Evolutionary conservation across 345 rosid species (phyloP), one percentile per base, ranked within the genome.

Genomic region (Corymbia maculata): DNA sequence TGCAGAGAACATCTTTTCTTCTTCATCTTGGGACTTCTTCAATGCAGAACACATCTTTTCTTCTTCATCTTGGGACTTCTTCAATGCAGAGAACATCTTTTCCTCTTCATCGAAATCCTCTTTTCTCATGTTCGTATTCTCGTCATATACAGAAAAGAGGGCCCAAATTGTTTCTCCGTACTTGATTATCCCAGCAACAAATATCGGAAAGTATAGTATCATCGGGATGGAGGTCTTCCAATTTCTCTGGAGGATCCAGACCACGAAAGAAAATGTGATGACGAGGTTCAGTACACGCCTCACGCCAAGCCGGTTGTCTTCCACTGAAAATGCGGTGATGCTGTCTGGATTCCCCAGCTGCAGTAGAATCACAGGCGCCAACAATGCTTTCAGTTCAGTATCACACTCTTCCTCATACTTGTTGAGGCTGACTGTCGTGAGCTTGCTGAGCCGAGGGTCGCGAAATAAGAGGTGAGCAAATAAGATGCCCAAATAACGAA

Each of bases 291-390:
- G 66, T 42, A 85, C 66, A 21, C 49, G 91, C 64, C 90, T 85
- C 44, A 6, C 12, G 2, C 91, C 68, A 5, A 90, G 57, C 70
- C 87, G 50, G 50, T 88, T 90, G 79, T 90, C 91, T 52, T 90
- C 91, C 13, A 88, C 87, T 13, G 91, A 80, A 16, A 87, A 90
- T 22, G 91, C 89, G 5, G 91, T 85, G 36, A 90, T 88, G 79
- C 85, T 87, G 47, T 90, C 90, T 10, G 91, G 90, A 49, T 88
- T 86, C 51, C 90, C 90, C 4, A 88, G 88, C 51, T 86, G 90
- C 30, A 90, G 51, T 19, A 90, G 87, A 42, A 90, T 86, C 16
- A 90, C 12, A 5, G 91, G 91, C n/a, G 90, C 91, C 88, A 88
- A 50, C 79, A 87, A 42, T 12, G 86, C 86, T 57, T 85, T 82